Evolutionary conservation across 2,329 filamentous ascomycete species (phyloP), one percentile per base, ranked within the genome.

Genomic region (Graphilbum sp.): DNA sequence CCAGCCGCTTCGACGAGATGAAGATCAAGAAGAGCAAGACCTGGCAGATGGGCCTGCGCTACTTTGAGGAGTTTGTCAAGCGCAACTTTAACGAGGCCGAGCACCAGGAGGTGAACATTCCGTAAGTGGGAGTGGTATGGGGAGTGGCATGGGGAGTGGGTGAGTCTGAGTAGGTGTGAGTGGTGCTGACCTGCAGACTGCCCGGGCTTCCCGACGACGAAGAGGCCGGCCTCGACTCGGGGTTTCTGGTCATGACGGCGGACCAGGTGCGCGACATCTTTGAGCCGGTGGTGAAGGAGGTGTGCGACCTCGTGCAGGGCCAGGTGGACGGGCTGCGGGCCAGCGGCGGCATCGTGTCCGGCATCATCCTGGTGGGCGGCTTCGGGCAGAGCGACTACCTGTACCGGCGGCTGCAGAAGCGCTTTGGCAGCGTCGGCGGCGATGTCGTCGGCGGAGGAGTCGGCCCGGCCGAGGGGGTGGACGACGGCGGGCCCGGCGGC

Each of bases 11-110:
- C 50, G 72, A 78, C 23, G 72, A 76, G 56, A 85, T 88, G 77
- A 80, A 81, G 52, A 55, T 71, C 37, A 82, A 81, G 57, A 85
- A 85, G 55, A 70, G 69, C 3, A 85, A 82, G 56, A 83, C 77
- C 1, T 87, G 81, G 79, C 80, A 79, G 53, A 78, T 78, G 74
- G 82, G 76, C 2, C 61, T 87, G 36, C 70, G 74, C 39, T 86
- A 85, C 51, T 88, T 85, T 54, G 82, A 88, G 49, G 80, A 87
- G 51, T 86, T 84, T 52, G 80, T 88, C 13, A 88, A 88, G 58
- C 69, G 82, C 13, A 86, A 85, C 50, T 88, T 87, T 52, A 79
- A 82, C 51, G 77, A 82, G 49, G 79, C 84, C 34, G 80, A 85
- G 50, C 72, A 81, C 45, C 67, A 75, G 36, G 81, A 87, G 52